Evolutionary conservation across 441 rosid genomes (phyloP).

Genomic region (Rhodomyrtus psidioides): DNA sequence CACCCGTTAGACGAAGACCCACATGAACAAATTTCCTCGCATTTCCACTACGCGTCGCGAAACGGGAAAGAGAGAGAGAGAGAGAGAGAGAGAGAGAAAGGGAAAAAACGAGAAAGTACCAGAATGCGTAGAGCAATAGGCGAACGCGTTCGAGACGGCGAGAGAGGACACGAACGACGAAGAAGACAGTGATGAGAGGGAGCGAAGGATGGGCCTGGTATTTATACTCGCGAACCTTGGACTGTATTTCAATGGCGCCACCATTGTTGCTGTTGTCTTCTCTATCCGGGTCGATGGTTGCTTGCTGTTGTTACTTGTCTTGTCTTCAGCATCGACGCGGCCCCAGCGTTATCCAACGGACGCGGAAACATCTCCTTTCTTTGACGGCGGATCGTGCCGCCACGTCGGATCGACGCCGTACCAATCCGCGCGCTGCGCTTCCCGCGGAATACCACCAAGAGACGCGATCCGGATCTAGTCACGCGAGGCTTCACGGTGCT

Average conservation of each 20-base stretch:
- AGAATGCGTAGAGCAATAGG: conserved; percentile 14
- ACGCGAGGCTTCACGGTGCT: neutral
- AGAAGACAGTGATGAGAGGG: conserved; percentile 13
- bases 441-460: neutral
- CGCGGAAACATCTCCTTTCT: neutral
- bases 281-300: neutral
- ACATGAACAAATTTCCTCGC: neutral
- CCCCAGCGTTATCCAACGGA: neutral
- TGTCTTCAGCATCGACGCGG: neutral
- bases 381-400: conserved; percentile 2
- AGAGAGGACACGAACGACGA: neutral
- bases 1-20: conserved; percentile 9
- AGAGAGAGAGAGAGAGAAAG: too few relatives aligned
- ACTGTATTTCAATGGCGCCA: conserved; percentile 30
- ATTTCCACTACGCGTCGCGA: neutral
- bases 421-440: neutral
- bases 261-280: conserved; percentile 26
- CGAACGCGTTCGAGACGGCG: neutral
- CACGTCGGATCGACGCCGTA: conserved; percentile 29
- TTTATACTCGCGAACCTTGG: conserved; percentile 36
- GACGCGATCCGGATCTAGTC: neutral
- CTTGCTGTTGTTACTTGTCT: neutral
- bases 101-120: conserved; percentile 8
- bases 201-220: conserved; percentile 18
- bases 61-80: neutral